Base-by-base conservation (phyloP, 2,329 filamentous ascomycete species). In the Epichloe sylvatica region DNA sequence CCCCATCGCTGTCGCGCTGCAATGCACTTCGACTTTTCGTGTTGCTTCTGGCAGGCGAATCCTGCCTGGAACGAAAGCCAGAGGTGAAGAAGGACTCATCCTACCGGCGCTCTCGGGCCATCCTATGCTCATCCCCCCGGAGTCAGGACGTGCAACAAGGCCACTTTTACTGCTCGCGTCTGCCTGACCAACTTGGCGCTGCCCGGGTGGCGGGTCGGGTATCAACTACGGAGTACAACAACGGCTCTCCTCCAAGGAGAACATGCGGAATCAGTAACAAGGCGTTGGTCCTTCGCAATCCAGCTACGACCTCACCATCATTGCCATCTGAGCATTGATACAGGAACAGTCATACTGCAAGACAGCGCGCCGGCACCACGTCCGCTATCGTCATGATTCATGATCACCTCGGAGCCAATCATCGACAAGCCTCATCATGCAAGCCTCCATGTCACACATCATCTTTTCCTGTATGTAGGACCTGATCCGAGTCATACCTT, bases 131-230 rank as follows among this genome's bases (percentile, higher is more conserved):
- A 25, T 25, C 25, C 25, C 23, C 25, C 25, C 2, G 25, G 25
- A 25, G 25, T 9, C 25, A 30, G 25, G 25, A 30, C 25, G 7
- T 30, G 25, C 25, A 30, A 30, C 25, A 30, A 30, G 25, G 7
- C 25, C 25, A 30, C 25, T 3, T 30, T 8, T 30, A 30, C 25
- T 30, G 2, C 25, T 8, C 25, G 23, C 25, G 7, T 48, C 46
- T 36, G 46, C 50, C 50, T 37, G 39, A 49, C 21, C 23, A 33
- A 19, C 43, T 40, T 41, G 15, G 7, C 19, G 17, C 39, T 15
- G 39, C 43, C 50, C 23, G 34, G 46, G 50, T 51, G 50, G 47
- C 50, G 47, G 33, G 46, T 52, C 41, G 50, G 50, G 50, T 46
- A 49, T 43, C 46, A 49, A 48, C 43, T 25, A 42, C 15, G 23